Evolutionary conservation across 805 yeast genomes (phyloP).

Genomic region (Yamadazyma insecticola): DNA sequence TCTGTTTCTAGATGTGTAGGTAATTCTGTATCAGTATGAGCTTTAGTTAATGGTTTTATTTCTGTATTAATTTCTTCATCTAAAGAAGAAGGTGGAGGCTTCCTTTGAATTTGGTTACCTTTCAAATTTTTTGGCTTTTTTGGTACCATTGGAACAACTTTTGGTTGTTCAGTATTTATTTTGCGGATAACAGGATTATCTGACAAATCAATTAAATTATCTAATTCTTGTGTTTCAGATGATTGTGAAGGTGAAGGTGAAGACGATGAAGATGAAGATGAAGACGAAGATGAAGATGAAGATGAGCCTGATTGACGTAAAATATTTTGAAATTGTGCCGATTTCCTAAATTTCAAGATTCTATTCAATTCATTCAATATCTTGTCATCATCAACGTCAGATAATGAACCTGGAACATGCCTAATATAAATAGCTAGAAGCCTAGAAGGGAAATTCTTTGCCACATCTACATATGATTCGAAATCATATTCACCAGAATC

Average conservation of each 20-base stretch:
- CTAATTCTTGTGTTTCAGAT: too few species aligned
- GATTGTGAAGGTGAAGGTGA: too few species aligned
- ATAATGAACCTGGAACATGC: conserved; percentile 65
- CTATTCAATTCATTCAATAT: conserved; percentile 29
- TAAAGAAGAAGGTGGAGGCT: conserved; percentile 14
- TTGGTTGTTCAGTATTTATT: conserved; percentile 1
- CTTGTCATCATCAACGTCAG: conserved; percentile 43
- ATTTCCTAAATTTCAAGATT: conserved; percentile 10
- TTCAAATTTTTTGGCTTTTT: conserved; percentile 40
- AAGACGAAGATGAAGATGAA: too few species aligned
- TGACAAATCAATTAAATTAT: conserved; percentile 36
- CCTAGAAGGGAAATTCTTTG: conserved; percentile 56
- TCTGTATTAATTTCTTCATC: not conserved
- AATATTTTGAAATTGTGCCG: too few species aligned
- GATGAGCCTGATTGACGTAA: too few species aligned
- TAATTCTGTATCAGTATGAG: conserved; percentile 7
- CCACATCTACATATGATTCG: conserved; percentile 80
- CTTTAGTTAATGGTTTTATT: conserved; percentile 4
- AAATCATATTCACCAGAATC: conserved; percentile 95
- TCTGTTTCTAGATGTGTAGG: not conserved
- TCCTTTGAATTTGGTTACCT: conserved; percentile 23
- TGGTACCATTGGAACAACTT: conserved; percentile 39
- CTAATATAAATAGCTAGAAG: conserved; percentile 76
- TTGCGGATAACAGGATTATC: conserved; percentile 18
- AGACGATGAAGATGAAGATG: too few species aligned